phyloP scores from a whole-genome alignment of 225 moss, liverwort and hornwort genomes.

The Sphagnum tenellum region DNA sequence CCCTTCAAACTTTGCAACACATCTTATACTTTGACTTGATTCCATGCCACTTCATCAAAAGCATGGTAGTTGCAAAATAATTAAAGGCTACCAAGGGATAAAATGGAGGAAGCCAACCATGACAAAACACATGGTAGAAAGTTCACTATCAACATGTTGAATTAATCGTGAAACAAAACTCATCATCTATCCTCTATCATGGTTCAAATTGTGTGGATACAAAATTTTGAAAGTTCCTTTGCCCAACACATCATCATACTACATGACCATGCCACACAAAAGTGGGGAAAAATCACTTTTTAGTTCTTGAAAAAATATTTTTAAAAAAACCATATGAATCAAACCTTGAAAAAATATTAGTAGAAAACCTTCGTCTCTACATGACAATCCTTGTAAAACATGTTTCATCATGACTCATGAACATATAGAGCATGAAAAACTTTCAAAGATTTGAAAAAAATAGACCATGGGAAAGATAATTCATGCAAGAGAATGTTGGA shows the following conservation, averaged over 20 bases:
- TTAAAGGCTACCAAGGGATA: background rate
- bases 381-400: background rate
- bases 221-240: conserved; percentile 61
- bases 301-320: background rate
- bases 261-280: background rate
- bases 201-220: conserved; percentile 1
- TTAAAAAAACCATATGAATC: background rate
- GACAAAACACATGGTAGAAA: no score
- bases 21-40: conserved; percentile 67
- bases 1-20: conserved; percentile 56
- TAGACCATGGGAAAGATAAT: no score
- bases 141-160: no score
- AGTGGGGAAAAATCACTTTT: background rate
- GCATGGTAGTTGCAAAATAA: conserved; percentile 30
- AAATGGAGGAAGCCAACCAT: background rate
- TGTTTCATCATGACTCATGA: background rate
- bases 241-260: conserved; percentile 40
- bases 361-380: background rate
- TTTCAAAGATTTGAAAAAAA: no score
- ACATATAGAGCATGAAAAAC: background rate
- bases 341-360: background rate
- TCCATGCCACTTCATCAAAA: conserved; percentile 81
- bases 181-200: no score
- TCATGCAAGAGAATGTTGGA: no score
- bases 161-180: no score